A percentile compares a stretch with the other conserved stretches of the same genome.
Conservation (phyloP, 163 green algal species). For the Scenedesmus sp. region DNA sequence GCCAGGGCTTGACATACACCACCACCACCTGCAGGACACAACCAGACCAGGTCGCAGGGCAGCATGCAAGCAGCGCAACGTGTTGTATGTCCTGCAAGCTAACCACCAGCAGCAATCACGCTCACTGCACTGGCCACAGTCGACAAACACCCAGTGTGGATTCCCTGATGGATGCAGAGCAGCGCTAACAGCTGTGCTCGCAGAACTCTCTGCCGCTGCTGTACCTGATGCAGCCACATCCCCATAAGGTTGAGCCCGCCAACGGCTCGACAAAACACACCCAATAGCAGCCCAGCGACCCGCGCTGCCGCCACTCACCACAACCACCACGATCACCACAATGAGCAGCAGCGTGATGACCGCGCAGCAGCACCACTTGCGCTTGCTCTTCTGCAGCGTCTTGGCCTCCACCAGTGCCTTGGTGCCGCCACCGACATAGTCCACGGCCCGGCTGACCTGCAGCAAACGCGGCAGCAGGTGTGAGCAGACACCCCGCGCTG, state of each 20-base stretch:
- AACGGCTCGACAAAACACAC: not conserved
- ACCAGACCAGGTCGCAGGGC: not conserved
- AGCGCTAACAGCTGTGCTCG: not conserved
- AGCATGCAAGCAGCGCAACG: not conserved
- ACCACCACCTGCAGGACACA: conserved; percentile 31
- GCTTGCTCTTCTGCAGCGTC: conserved; percentile 94
- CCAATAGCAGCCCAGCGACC: not conserved
- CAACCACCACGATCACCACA: conserved; percentile 85
- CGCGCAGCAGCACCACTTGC: conserved; percentile 95
- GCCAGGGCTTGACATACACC: conserved; percentile 19
- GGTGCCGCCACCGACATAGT: conserved; percentile 91
- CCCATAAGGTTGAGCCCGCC: not conserved
- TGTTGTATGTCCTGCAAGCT: not conserved
- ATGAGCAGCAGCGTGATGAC: conserved; percentile 92
- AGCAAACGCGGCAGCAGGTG: not conserved
- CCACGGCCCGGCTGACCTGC: conserved; percentile 86
- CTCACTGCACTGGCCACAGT: no score
- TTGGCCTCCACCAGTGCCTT: conserved; percentile 91
- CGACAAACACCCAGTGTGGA: no score
- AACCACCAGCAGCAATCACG: not conserved
- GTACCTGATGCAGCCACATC: not conserved
- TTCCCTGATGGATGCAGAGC: not conserved
- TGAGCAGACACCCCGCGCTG: not conserved
- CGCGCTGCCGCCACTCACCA: conserved; percentile 51
- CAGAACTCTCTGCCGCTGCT: not conserved